Percentiles rank a stretch among this genome's conserved stretches.
Conservation (phyloP, 352 stramenopile species). For the Globisporangium cylindrosporum region DNA sequence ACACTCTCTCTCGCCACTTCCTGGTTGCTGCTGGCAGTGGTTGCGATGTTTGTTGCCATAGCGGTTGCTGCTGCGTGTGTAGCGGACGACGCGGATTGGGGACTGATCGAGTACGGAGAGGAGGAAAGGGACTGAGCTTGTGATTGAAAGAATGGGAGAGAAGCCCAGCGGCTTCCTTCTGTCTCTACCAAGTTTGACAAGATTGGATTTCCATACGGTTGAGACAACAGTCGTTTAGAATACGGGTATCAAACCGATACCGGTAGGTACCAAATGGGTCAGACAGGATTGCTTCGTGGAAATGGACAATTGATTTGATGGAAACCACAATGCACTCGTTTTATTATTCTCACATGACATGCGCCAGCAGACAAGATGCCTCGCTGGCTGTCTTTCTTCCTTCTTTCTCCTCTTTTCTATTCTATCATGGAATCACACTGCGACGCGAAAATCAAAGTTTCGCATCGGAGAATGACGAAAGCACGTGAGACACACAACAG, state of each 20-base stretch:
- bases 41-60: neutral
- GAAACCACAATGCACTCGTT: neutral
- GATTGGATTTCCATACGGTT: neutral
- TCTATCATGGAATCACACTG: slow-evolving; percentile 18
- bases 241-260: neutral
- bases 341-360: slow-evolving; percentile 2
- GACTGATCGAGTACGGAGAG: neutral
- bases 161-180: neutral
- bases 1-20: slow-evolving; percentile 24
- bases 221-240: neutral
- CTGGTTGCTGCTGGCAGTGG: neutral
- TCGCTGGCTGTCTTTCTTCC: neutral
- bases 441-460: slow-evolving; percentile 1
- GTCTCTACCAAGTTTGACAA: neutral
- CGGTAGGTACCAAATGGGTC: neutral
- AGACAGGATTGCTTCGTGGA: too few species aligned
- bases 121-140: neutral
- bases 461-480: slow-evolving; percentile 21
- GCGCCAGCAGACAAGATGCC: neutral
- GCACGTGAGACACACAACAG: neutral
- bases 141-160: slow-evolving; percentile 1
- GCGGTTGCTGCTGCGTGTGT: neutral
- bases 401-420: slow-evolving; percentile 1
- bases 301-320: neutral
- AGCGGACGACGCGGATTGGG: neutral